These are phyloP conservation scores for Perkinsela sp. DNA, from an alignment of 208 protist species.

Conservation along the genomic window DNA sequence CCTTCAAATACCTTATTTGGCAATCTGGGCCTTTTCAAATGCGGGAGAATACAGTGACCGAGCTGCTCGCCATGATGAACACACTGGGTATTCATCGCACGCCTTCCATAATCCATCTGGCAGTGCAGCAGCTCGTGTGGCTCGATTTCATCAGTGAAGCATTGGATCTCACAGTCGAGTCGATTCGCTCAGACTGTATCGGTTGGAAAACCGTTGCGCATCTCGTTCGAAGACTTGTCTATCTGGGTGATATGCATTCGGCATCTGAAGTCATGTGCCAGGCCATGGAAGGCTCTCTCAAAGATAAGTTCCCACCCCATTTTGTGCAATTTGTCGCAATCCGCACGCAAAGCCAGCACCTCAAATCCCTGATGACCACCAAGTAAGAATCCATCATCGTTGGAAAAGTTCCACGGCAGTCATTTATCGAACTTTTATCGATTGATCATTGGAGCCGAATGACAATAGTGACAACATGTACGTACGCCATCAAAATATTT, in stretches of 20 bases:
- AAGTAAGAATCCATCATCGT: too few relatives aligned
- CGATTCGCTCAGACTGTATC: neutral
- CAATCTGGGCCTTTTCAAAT: neutral
- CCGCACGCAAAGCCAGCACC: neutral
- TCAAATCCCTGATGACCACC: too few relatives aligned
- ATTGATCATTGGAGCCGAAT: too few relatives aligned
- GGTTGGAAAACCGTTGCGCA: neutral
- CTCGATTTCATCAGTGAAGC: neutral
- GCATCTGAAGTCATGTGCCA: neutral
- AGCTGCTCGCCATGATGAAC: neutral
- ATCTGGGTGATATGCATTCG: neutral
- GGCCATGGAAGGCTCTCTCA: neutral
- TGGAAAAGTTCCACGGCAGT: too few relatives aligned
- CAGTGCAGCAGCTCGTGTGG: neutral
- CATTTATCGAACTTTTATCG: too few relatives aligned
- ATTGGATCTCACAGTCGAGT: neutral
- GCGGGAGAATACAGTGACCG: neutral
- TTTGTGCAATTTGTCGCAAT: neutral
- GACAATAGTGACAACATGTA: too few relatives aligned
- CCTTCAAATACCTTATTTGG: neutral
- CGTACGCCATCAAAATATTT: too few relatives aligned
- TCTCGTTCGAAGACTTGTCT: neutral
- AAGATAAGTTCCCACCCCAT: neutral
- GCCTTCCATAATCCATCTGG: neutral
- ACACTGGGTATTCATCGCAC: neutral